Conservation (phyloP, 768 basidiomycete genomes). For the Suillus spraguei region DNA sequence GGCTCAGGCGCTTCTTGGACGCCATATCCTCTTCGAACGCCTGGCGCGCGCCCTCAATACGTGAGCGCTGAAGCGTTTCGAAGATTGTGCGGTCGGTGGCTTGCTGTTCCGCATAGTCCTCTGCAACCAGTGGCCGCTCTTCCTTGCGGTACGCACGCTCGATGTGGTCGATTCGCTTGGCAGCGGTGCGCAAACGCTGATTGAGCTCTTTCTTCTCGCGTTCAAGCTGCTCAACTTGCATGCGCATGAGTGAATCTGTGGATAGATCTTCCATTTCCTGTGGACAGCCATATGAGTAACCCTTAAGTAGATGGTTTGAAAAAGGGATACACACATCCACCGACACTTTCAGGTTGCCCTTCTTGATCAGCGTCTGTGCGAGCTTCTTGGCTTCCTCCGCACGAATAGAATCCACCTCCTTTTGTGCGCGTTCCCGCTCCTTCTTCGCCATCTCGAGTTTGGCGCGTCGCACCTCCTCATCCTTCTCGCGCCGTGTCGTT, state of each 20-base stretch:
- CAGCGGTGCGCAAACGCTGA: constrained; percentile 77
- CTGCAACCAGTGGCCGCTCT: constrained; percentile 79
- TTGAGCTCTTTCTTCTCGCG: constrained; percentile 92
- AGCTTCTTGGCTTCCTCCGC: constrained; percentile 84
- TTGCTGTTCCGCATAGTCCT: constrained; percentile 90
- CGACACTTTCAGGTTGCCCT: constrained; percentile 72
- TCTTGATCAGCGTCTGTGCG: constrained; percentile 79
- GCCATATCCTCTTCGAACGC: constrained; percentile 68
- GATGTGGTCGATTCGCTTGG: constrained; percentile 92
- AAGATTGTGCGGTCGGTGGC: constrained; percentile 72
- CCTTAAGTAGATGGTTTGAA: constrained; percentile 13
- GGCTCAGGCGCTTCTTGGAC: constrained; percentile 71
- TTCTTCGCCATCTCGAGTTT: constrained; percentile 62
- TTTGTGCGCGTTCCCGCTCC: constrained; percentile 78
- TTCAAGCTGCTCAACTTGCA: constrained; percentile 94
- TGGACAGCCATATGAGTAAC: constrained; percentile 11
- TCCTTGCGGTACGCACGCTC: constrained; percentile 96
- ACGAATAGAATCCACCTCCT: constrained; percentile 62
- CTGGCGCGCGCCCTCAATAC: constrained; percentile 54
- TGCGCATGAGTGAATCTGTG: constrained; percentile 81
- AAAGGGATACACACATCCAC: constrained; percentile 56
- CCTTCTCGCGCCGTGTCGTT: constrained; percentile 60
- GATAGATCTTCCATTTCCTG: constrained; percentile 84
- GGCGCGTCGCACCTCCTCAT: constrained; percentile 62
- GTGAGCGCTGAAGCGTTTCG: constrained; percentile 57